phyloP scores from a whole-genome alignment of 177 flowering plant species.

The Tripterygium wilfordii region DNA sequence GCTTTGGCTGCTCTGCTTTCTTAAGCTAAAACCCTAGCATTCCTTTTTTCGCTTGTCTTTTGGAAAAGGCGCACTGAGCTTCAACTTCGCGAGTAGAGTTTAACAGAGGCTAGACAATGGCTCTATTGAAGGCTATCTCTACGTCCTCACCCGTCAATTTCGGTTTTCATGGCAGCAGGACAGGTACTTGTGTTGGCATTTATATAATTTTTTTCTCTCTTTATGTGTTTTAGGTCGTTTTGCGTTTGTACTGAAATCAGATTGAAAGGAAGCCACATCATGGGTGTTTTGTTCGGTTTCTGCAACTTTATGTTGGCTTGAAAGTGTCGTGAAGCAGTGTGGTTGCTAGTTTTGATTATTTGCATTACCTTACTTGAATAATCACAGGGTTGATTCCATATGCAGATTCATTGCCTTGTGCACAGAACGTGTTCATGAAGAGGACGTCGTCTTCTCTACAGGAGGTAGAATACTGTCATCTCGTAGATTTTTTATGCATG shows the following conservation, averaged over 20 bases:
- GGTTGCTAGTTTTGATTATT: neutral
- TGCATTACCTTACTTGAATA: neutral
- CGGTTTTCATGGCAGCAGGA: constrained; percentile 6
- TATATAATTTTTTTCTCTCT: neutral
- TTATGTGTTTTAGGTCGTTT: neutral
- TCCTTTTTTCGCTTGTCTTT: no score
- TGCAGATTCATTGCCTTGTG: constrained; percentile 6
- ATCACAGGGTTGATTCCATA: neutral
- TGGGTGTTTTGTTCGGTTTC: no score
- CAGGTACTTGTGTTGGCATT: constrained; percentile 10
- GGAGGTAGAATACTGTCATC: constrained; percentile 8
- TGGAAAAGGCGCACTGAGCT: no score
- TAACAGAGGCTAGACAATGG: no score
- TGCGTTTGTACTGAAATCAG: neutral
- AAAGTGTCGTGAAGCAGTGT: neutral
- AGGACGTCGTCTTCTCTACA: constrained; percentile 6
- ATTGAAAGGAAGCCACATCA: no score
- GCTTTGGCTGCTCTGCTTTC: no score
- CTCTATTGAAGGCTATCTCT: constrained; percentile 13
- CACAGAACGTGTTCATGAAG: constrained; percentile 3
- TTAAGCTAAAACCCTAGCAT: no score
- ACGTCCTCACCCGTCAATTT: constrained; percentile 10
- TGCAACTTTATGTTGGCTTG: neutral
- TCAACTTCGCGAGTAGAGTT: no score
- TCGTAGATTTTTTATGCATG: neutral